phyloP scores from a whole-genome alignment of 2,329 filamentous ascomycete species.

The Nakataea oryzae region DNA sequence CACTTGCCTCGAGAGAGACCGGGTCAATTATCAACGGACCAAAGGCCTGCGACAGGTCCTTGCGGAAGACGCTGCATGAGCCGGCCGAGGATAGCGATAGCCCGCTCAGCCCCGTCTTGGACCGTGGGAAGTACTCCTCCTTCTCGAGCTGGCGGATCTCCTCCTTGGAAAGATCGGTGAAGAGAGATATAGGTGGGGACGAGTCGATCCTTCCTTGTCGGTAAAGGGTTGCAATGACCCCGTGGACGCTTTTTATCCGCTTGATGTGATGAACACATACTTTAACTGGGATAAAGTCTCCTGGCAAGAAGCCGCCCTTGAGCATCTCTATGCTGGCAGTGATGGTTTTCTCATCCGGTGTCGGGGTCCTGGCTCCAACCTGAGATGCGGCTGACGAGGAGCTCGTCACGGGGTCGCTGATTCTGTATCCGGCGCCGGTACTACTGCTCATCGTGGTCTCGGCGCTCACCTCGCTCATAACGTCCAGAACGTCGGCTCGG shows the following conservation, averaged over 20 bases:
- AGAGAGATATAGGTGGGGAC: constrained; percentile 41
- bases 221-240: constrained; percentile 87
- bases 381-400: neutral
- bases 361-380: constrained; percentile 24
- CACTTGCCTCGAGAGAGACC: constrained; percentile 61
- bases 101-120: constrained; percentile 75
- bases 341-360: constrained; percentile 63
- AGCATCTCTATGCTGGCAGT: constrained; percentile 76
- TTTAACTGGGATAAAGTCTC: constrained; percentile 70
- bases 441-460: constrained; percentile 61
- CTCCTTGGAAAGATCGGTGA: constrained; percentile 43
- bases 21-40: constrained; percentile 85
- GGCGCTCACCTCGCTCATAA: constrained; percentile 53
- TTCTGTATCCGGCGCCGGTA: constrained; percentile 33
- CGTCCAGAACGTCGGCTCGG: constrained; percentile 38
- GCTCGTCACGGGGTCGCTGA: neutral
- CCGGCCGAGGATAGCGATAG: constrained; percentile 78
- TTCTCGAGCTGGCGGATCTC: constrained; percentile 59
- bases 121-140: constrained; percentile 80
- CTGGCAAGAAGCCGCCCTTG: constrained; percentile 74
- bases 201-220: constrained; percentile 86
- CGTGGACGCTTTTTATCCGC: constrained; percentile 79
- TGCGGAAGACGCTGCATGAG: constrained; percentile 87
- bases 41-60: constrained; percentile 83
- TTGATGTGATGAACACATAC: constrained; percentile 83